Percentiles rank a stretch among this genome's conserved stretches.
phyloP scores from a whole-genome alignment of 495 filamentous ascomycete genomes.

The Penicillium odoratum region DNA sequence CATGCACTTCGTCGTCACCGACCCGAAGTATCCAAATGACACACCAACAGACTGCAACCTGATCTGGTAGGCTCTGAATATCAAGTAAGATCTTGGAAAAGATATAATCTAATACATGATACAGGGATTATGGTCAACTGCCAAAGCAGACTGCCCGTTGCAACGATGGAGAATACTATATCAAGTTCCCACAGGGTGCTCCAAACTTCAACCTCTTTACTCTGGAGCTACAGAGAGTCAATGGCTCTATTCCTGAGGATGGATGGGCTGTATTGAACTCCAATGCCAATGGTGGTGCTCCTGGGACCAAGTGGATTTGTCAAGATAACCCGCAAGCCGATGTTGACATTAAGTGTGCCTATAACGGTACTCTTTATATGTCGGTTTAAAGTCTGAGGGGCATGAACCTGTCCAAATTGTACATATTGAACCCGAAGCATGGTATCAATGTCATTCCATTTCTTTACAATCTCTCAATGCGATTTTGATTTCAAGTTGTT shows the following conservation, averaged over 20 bases:
- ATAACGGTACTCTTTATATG: slow-evolving; percentile 20
- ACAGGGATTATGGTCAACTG: slow-evolving; percentile 18
- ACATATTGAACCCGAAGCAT: no score
- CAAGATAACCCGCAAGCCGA: slow-evolving; percentile 13
- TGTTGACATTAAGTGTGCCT: slow-evolving; percentile 18
- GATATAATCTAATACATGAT: no score
- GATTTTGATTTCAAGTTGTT: no score
- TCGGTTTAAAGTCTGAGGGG: slow-evolving; percentile 1
- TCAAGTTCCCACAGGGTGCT: slow-evolving; percentile 25
- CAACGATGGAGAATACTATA: slow-evolving; percentile 28
- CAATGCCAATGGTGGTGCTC: slow-evolving; percentile 8
- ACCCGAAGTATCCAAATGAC: slow-evolving; percentile 28
- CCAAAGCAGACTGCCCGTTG: slow-evolving; percentile 25
- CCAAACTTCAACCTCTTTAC: slow-evolving; percentile 22
- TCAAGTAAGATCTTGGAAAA: no score
- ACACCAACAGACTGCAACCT: slow-evolving; percentile 31
- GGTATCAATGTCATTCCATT: no score
- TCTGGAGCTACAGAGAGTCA: slow-evolving; percentile 21
- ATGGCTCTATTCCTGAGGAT: slow-evolving; percentile 19
- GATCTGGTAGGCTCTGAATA: slow-evolving; percentile 21
- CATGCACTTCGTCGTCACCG: slow-evolving; percentile 27
- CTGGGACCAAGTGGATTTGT: slow-evolving; percentile 25
- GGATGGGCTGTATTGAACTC: slow-evolving; percentile 18
- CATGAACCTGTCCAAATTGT: no score
- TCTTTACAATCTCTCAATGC: no score